Evolutionary conservation across 768 basidiomycete genomes (phyloP), one percentile per base, ranked within the genome.

Genomic region (Multifurca ochricompacta): DNA sequence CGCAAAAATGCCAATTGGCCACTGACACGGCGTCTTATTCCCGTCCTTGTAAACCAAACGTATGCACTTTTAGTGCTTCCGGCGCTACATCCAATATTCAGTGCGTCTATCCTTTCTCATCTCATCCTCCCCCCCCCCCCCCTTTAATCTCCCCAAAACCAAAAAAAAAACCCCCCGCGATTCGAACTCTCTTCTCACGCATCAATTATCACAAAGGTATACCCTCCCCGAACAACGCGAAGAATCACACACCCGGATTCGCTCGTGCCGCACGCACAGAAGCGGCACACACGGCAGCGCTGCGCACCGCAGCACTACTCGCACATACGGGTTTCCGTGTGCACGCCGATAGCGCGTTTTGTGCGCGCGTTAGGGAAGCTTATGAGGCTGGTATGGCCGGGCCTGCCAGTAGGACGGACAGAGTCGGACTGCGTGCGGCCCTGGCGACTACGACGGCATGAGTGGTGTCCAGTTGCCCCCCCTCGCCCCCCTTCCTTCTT

Each of bases 271-370:
- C 60, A 19, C 51, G 51, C 32, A 50, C 58, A 16, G 50, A 43
- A 21, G 54, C 32, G 25, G 58, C 60, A 1, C 60, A 61, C 30
- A 18, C 27, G n/a, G 53, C 58, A 14, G 54, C 59, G 4, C 23
- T 59, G 28, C 58, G 48, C 37, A 43, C 32, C 19, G 51, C 58
- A 2, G 40, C 48, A n/a, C 30, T 54, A 10, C 60, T 61, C 42
- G 58, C 60, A 18, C 54, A n/a, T 16, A 59, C 60, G 19, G 54
- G 36, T 8, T 52, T 61, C 16, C 60, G 60, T 39, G 47, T 61
- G 16, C 50, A 45, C 11, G 41, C 48, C 6, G 60, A 61, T 23
- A 32, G 37, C 27, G 58, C 46, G 3, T 61, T 61, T 36, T 55
- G 46, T 34, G 36, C 21, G 36, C 53, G 44, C 10, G 60, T 59